Conservation (phyloP, 352 stramenopile species). For the Globisporangium camurandrum region DNA sequence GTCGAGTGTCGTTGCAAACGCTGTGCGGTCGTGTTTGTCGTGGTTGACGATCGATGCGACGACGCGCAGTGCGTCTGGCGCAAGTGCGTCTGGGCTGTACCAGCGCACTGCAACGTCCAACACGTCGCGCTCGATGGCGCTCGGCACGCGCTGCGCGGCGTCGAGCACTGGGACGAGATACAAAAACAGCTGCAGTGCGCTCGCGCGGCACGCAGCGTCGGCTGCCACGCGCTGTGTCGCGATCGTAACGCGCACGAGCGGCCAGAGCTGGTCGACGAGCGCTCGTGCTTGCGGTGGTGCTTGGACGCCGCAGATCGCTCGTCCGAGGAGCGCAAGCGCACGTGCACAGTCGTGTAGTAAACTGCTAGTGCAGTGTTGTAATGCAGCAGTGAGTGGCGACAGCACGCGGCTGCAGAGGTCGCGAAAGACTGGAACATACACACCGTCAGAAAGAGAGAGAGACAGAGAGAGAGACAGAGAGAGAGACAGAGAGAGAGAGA, state of each 20-base stretch:
- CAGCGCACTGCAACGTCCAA: slow-evolving; percentile 32
- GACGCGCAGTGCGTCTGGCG: slow-evolving; percentile 35
- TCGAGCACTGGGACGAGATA: slow-evolving; percentile 23
- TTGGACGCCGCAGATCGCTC: slow-evolving; percentile 44
- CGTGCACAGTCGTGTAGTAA: slow-evolving; percentile 20
- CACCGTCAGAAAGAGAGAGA: neutral
- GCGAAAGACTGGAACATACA: slow-evolving; percentile 31
- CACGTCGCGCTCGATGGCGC: slow-evolving; percentile 29
- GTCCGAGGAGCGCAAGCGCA: slow-evolving; percentile 37
- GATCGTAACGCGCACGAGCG: slow-evolving; percentile 28
- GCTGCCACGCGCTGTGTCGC: slow-evolving; percentile 19
- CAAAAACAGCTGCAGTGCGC: slow-evolving; percentile 45
- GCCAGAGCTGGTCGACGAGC: slow-evolving; percentile 45
- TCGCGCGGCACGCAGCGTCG: slow-evolving; percentile 21
- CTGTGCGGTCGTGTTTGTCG: slow-evolving; percentile 22
- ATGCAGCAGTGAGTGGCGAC: slow-evolving; percentile 18
- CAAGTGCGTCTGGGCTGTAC: slow-evolving; percentile 33
- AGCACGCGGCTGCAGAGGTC: slow-evolving; percentile 45
- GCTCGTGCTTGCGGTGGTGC: slow-evolving; percentile 17
- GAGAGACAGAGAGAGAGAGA: no score
- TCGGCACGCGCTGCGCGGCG: slow-evolving; percentile 5
- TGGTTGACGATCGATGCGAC: slow-evolving; percentile 28
- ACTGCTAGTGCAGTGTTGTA: no score
- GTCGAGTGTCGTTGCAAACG: slow-evolving; percentile 17
- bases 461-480: no score